Percentiles rank a stretch among this genome's conserved stretches.
These are phyloP conservation scores for Lentinula novae-zelandiae DNA, from an alignment of 1,284 basidiomycete species.

Conservation along the genomic window DNA sequence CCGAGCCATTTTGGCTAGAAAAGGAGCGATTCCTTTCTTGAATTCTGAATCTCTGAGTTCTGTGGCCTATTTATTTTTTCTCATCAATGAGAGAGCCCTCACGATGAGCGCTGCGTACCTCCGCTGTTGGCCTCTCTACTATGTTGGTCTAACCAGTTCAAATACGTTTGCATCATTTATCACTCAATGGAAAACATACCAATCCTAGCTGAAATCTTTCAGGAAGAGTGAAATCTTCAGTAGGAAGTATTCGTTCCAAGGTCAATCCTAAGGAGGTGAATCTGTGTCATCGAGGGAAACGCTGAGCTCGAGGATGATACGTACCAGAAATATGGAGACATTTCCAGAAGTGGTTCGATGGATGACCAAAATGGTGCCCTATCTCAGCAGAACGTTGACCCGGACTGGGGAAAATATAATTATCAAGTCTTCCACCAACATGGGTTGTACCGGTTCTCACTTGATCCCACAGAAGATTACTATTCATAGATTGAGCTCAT, in stretches of 20 bases:
- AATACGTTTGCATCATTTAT: not conserved
- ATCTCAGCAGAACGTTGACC: slow-evolving; percentile 56
- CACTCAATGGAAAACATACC: slow-evolving; percentile 26
- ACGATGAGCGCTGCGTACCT: slow-evolving; percentile 30
- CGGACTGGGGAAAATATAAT: slow-evolving; percentile 34
- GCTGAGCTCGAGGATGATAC: slow-evolving; percentile 9
- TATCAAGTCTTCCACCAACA: not conserved
- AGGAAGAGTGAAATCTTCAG: slow-evolving; percentile 44
- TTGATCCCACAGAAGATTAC: slow-evolving; percentile 70
- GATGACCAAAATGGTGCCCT: slow-evolving; percentile 72
- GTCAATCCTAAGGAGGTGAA: slow-evolving; percentile 43
- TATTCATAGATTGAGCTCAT: slow-evolving; percentile 20
- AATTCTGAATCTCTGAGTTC: slow-evolving; percentile 58
- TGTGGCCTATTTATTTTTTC: slow-evolving; percentile 38
- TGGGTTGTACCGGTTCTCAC: slow-evolving; percentile 29
- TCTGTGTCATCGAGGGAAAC: not conserved
- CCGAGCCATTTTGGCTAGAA: slow-evolving; percentile 55
- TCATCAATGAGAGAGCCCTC: too few relatives aligned
- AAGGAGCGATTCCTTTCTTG: slow-evolving; percentile 38
- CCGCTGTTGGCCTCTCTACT: slow-evolving; percentile 52
- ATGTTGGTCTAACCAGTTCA: slow-evolving; percentile 52
- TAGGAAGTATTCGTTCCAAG: slow-evolving; percentile 35
- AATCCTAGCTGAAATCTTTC: slow-evolving; percentile 47
- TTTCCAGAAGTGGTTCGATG: slow-evolving; percentile 68
- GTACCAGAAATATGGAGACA: slow-evolving; percentile 52